Conservation (phyloP, 495 filamentous ascomycete species). For the Hypomontagnella submonticulosa region DNA sequence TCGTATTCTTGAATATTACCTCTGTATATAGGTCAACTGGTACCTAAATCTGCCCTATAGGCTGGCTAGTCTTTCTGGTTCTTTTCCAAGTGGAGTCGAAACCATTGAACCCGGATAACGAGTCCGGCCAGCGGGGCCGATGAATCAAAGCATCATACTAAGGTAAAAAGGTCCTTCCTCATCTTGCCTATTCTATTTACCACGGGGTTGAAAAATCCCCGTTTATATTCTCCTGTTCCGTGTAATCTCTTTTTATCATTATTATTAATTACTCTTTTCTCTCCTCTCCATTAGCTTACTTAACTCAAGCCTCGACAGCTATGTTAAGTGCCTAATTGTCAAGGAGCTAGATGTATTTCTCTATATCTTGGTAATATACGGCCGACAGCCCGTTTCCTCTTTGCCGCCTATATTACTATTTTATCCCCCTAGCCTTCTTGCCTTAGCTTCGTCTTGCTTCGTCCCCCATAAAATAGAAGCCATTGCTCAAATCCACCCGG, state of each 20-base stretch:
- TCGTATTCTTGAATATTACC: not conserved
- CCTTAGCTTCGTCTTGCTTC: conserved; percentile 15
- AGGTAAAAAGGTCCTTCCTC: conserved; percentile 32
- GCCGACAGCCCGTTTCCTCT: conserved; percentile 10
- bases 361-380: conserved; percentile 17
- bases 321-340: conserved; percentile 4
- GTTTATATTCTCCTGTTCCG: not conserved
- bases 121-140: conserved; percentile 43
- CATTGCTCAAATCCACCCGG: not conserved
- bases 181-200: conserved; percentile 20
- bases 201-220: not conserved
- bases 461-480: conserved; percentile 9
- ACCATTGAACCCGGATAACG: not conserved
- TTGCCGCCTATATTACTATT: conserved; percentile 20
- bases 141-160: conserved; percentile 47
- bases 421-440: not conserved
- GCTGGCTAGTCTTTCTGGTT: conserved; percentile 15
- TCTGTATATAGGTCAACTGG: conserved; percentile 12
- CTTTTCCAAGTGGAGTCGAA: conserved; percentile 26
- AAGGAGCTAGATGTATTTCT: not conserved
- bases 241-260: not conserved
- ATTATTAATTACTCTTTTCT: not conserved
- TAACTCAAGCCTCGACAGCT: conserved; percentile 2
- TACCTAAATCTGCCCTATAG: conserved; percentile 1
- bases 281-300: not conserved